Evolutionary conservation across 495 filamentous ascomycete species (phyloP).

Genomic region (Aspergillus steynii): DNA sequence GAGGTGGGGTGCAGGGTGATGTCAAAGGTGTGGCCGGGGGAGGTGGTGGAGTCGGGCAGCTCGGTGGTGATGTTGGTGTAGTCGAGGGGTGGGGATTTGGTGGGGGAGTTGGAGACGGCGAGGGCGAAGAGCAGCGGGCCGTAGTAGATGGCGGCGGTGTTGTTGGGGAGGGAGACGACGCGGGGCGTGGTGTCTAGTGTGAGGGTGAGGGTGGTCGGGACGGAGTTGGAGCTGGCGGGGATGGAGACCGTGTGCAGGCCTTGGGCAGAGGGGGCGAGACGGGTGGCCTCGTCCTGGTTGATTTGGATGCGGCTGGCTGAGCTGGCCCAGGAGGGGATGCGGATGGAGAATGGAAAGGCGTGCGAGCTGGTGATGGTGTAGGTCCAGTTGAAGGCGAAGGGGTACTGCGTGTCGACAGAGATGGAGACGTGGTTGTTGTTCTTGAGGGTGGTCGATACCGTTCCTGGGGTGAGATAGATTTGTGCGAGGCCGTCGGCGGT

Average conservation of each 20-base stretch:
- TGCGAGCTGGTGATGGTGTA: slow-evolving; percentile 45
- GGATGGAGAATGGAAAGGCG: slow-evolving; percentile 46
- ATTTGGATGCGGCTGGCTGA: slow-evolving; percentile 20
- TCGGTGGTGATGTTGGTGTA: neutral
- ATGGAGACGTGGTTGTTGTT: slow-evolving; percentile 1
- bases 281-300: slow-evolving; percentile 5
- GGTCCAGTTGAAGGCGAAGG: slow-evolving; percentile 44
- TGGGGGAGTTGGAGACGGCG: slow-evolving; percentile 35
- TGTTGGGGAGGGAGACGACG: slow-evolving; percentile 45
- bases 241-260: too few species aligned
- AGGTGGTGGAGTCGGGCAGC: neutral
- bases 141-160: slow-evolving; percentile 53
- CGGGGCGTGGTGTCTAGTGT: slow-evolving; percentile 24
- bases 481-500: slow-evolving; percentile 21
- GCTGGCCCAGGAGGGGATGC: slow-evolving; percentile 46
- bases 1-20: slow-evolving; percentile 16
- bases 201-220: slow-evolving; percentile 16
- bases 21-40: slow-evolving; percentile 7
- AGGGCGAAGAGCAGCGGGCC: slow-evolving; percentile 58
- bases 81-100: slow-evolving; percentile 1
- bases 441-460: slow-evolving; percentile 9
- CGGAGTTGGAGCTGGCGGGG: neutral
- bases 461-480: slow-evolving; percentile 21
- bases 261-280: neutral
- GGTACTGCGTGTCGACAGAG: slow-evolving; percentile 50